phyloP scores from a whole-genome alignment of 192 early-diverging fungal species.

The Coemansia biformis region DNA sequence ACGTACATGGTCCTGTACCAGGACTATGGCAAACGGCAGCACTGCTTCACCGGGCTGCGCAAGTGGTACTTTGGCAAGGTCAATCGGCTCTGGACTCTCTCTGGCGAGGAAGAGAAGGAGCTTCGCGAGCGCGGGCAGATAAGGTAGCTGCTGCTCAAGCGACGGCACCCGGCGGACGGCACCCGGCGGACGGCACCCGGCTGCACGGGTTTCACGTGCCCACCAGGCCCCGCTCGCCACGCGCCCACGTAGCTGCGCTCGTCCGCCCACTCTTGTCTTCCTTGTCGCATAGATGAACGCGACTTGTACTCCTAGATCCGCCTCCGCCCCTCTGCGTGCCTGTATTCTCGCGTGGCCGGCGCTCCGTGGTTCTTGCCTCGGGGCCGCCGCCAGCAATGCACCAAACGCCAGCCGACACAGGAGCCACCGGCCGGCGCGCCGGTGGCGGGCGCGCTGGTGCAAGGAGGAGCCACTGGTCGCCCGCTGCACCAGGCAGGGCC shows the following conservation, averaged over 20 bases:
- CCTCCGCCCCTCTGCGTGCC: no score
- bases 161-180: not conserved
- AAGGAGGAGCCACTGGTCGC: not conserved
- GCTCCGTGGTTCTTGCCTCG: no score
- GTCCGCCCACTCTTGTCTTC: no score
- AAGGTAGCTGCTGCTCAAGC: conserved; percentile 3
- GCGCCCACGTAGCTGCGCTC: no score
- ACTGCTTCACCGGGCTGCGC: conserved; percentile 44
- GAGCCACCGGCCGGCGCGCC: not conserved
- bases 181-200: not conserved
- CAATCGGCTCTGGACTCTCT: conserved; percentile 36
- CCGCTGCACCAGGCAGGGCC: not conserved
- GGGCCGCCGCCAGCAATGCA: not conserved
- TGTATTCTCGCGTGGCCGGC: no score
- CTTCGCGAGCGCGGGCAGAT: conserved; percentile 42
- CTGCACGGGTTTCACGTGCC: no score
- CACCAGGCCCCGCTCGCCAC: no score
- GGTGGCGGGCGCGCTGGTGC: not conserved
- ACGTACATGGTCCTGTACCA: conserved; percentile 40
- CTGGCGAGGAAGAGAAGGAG: conserved; percentile 43
- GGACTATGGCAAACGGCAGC: conserved; percentile 35
- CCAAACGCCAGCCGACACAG: not conserved
- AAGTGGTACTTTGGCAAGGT: conserved; percentile 44
- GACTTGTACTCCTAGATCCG: no score
- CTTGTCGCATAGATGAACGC: no score